Base-by-base conservation (phyloP, 176 grass and related monocot genomes). In the Eleusine coracana region DNA sequence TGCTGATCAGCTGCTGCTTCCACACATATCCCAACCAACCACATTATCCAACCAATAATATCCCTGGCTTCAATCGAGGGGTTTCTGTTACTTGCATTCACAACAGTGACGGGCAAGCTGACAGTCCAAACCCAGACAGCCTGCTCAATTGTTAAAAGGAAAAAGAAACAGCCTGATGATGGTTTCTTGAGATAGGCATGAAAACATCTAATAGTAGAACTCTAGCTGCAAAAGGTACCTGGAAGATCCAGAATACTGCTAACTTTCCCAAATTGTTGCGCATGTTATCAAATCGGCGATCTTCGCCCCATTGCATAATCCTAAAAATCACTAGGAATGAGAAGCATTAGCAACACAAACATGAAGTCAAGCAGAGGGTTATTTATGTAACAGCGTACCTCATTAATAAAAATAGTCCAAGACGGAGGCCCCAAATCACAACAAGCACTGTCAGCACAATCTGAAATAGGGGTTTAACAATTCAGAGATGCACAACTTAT, bases 1-100 rank as follows among this genome's bases (percentile, higher is more conserved):
- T 98, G 96, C 38, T 98, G 92, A 87, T 98, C 96, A 65, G 91
- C 90, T 58, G 74, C 49, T 49, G 91, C 90, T 91, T 98, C 96
- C 40, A 87, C 54, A 71, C 55, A 54, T 70, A 88, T 66, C 68
- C 96, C 96, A 2, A 93, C 45, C 39, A 80, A 64, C 96, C 96
- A 98, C 64, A 95, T 95, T 82, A 95, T 90, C 96, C 96, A 98
- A 58, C 96, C 92, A 91, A 98, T 88, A 73, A 95, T 88, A 66
- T 98, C 96, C 75, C 87, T 89, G 68, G 92, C 86, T 84, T 89
- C 88, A 31, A 92, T 59, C 0, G 90, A 75, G 39, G 92, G 91
- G 79, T 95, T 92, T 42, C 76, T 83, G 49, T 89, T 75, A 63
- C 89, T 93, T 64, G 96, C 82, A 85, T 95, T 95, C 71, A 95